Evolutionary conservation across 2,329 filamentous ascomycete species (phyloP).

Genomic region (Arthroderma sp.): DNA sequence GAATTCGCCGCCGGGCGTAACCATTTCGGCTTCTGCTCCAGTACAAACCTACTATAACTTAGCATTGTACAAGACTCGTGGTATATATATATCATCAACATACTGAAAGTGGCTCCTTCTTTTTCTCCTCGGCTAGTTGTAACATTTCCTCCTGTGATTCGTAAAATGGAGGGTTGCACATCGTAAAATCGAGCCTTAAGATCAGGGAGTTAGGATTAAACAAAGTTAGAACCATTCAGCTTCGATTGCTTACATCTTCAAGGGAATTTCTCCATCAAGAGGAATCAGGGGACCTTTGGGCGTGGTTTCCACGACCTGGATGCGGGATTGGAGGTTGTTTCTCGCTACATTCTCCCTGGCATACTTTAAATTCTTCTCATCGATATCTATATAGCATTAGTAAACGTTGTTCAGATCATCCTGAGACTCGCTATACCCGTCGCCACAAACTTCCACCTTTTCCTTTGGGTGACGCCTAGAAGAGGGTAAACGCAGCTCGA

Average conservation of each 20-base stretch:
- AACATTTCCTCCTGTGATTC: constrained; percentile 57
- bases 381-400: constrained; percentile 48
- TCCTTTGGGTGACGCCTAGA: constrained; percentile 57
- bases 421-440: constrained; percentile 39
- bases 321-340: constrained; percentile 54
- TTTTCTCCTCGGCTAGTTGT: constrained; percentile 53
- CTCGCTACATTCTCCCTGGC: constrained; percentile 54
- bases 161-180: constrained; percentile 96
- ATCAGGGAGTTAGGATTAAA: not conserved
- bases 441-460: constrained; percentile 59
- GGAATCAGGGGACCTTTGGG: constrained; percentile 50
- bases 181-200: constrained; percentile 60
- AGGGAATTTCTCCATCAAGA: constrained; percentile 36
- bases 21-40: constrained; percentile 73
- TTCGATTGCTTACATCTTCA: constrained; percentile 17
- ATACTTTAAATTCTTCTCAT: constrained; percentile 53
- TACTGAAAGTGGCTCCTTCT: constrained; percentile 55
- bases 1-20: constrained; percentile 64
- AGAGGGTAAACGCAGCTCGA: constrained; percentile 87
- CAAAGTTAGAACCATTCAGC: not conserved
- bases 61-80: not conserved
- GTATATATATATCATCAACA: not conserved
- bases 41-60: constrained; percentile 44
- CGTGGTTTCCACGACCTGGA: constrained; percentile 49
- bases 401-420: constrained; percentile 13